Conservation (phyloP, 345 rosid species). For the Brassica cretica region DNA sequence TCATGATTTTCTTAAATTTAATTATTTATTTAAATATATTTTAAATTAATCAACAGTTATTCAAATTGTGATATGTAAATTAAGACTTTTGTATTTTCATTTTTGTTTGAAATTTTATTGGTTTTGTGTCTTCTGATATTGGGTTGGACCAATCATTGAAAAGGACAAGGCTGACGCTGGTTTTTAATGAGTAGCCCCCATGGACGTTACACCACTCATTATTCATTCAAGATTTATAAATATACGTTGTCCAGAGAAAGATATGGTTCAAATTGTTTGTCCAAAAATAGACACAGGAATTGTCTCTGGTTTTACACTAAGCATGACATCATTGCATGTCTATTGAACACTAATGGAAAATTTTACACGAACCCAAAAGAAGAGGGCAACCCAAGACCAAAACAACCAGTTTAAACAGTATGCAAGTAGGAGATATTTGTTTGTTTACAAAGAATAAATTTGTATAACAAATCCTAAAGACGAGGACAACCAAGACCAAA, state of each 20-base stretch:
- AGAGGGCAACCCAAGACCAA: conserved; percentile 12
- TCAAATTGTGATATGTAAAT: neutral
- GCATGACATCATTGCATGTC: conserved; percentile 2
- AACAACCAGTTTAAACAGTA: neutral
- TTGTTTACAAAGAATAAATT: neutral
- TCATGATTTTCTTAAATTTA: neutral
- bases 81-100: neutral
- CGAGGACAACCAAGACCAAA: conserved; percentile 20
- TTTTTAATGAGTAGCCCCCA: conserved; percentile 35
- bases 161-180: conserved; percentile 31
- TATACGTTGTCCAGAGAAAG: neutral
- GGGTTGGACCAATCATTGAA: conserved; percentile 29
- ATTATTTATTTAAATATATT: too few relatives aligned
- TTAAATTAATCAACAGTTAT: neutral
- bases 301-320: conserved; percentile 3
- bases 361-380: neutral
- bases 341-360: neutral
- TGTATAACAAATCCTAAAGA: conserved; percentile 6
- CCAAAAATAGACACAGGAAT: conserved; percentile 17
- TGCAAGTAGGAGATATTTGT: neutral
- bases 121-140: neutral
- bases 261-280: conserved; percentile 27
- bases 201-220: conserved; percentile 14
- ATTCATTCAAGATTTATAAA: neutral
- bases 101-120: neutral